These are phyloP conservation scores for Hermanozyma aechmeae DNA, from an alignment of 805 yeast genomes.

Conservation along the genomic window DNA sequence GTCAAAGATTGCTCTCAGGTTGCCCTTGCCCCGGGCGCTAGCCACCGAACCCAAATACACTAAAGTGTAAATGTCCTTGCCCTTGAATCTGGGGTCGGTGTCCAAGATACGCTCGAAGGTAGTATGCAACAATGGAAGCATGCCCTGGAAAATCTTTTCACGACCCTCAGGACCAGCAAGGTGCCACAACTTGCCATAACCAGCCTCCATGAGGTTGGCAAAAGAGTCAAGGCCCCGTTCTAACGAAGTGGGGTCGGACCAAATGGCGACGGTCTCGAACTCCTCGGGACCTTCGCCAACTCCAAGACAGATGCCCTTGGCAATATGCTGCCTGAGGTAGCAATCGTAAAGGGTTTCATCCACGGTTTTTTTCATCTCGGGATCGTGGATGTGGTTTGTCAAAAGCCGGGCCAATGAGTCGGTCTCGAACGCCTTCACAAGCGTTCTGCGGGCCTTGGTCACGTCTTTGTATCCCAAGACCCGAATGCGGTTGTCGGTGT, in stretches of 20 bases:
- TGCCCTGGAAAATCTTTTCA: slow-evolving; percentile 37
- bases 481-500: background rate
- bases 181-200: slow-evolving; percentile 44
- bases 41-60: slow-evolving; percentile 37
- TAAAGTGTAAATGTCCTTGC: slow-evolving; percentile 30
- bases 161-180: slow-evolving; percentile 39
- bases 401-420: slow-evolving; percentile 26
- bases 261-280: slow-evolving; percentile 47
- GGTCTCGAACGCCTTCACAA: slow-evolving; percentile 23
- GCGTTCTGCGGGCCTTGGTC: slow-evolving; percentile 27
- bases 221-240: slow-evolving; percentile 36
- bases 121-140: slow-evolving; percentile 44
- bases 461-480: slow-evolving; percentile 13
- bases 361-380: slow-evolving; percentile 2
- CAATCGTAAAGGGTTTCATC: slow-evolving; percentile 34
- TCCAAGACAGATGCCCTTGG: slow-evolving; percentile 41
- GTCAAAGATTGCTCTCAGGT: slow-evolving; percentile 40
- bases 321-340: slow-evolving; percentile 40
- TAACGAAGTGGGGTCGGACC: slow-evolving; percentile 40
- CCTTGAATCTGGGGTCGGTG: slow-evolving; percentile 29
- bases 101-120: slow-evolving; percentile 34
- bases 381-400: slow-evolving; percentile 7
- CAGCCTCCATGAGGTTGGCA: slow-evolving; percentile 40
- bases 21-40: slow-evolving; percentile 48
- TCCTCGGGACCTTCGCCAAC: slow-evolving; percentile 33